phyloP scores from a whole-genome alignment of 345 rosid species.

The Carallia pectinifolia region DNA sequence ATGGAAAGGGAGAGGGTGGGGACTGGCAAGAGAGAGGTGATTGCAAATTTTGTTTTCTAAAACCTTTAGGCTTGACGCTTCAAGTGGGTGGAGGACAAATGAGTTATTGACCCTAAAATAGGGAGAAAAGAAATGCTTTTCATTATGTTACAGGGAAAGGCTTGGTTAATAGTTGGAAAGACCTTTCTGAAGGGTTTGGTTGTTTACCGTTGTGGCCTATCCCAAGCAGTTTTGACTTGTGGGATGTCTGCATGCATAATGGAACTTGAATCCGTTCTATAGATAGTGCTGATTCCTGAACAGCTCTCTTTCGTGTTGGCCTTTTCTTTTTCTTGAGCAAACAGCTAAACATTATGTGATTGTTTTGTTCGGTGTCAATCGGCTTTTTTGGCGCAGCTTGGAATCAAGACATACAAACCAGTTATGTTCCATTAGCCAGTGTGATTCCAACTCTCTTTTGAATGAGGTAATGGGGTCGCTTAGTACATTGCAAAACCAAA shows the following conservation, averaged over 20 bases:
- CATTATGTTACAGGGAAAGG: background rate
- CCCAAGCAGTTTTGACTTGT: background rate
- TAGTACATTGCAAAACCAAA: background rate
- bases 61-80: background rate
- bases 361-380: background rate
- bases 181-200: background rate
- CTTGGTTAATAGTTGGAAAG: background rate
- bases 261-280: background rate
- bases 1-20: too few species aligned
- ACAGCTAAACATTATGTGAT: background rate
- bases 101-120: background rate
- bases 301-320: background rate
- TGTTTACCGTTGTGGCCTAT: background rate
- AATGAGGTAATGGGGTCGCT: slow-evolving; percentile 59
- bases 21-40: too few species aligned
- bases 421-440: slow-evolving; percentile 93
- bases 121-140: background rate
- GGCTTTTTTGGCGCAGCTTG: slow-evolving; percentile 46
- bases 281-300: background rate
- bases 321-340: too few species aligned
- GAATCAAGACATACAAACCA: slow-evolving; percentile 85
- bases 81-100: background rate
- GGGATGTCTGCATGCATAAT: too few species aligned
- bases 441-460: slow-evolving; percentile 81
- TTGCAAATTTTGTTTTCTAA: background rate